Base-by-base conservation (phyloP, 192 early-diverging fungal genomes). In the Glomus cerebriforme region DNA sequence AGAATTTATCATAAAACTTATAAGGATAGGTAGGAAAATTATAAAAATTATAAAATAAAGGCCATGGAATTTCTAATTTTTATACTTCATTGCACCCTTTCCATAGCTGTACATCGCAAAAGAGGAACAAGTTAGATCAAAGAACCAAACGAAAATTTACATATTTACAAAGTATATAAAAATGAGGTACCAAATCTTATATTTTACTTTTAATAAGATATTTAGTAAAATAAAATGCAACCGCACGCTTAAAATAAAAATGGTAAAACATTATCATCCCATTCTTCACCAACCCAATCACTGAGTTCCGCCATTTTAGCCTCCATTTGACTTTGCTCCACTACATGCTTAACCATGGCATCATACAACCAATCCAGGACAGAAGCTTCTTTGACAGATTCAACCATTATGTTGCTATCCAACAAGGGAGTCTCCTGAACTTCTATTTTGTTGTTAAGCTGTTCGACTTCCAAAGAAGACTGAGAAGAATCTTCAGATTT, bases 281-380 rank as follows among this genome's bases (percentile, higher is more conserved):
- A 77, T 29, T 77, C 75, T 35, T 77, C 75, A 32, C 75, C 64
- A 35, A 77, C 75, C 75, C 75, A 77, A 67, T 77, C 75, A 47
- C 75, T 77, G 13, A 60, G 37, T 67, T 77, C 75, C 34, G 32
- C 19, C 31, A 77, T 49, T 67, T 39, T 77, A 22, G 64, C 75
- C 39, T 77, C 75, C 8, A 47, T n/a, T 47, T 77, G 62, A 77
- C 75, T 77, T 32, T 77, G 62, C 27, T 77, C 75, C 9, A 66
- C 47, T 9, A 77, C 63, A 77, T 67, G 39, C 15, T 35, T 64
- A 31, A 77, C 75, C 75, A 77, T 77, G 17, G 60, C 43, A 45
- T 78, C 76, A 59, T 78, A 78, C 49, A 78, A 64, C 76, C 76
- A 78, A 66, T 78, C 76, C 1, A 78, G 43, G 17, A 78, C 76